phyloP scores from a whole-genome alignment of 768 basidiomycete genomes.

The Mycena belliarum region DNA sequence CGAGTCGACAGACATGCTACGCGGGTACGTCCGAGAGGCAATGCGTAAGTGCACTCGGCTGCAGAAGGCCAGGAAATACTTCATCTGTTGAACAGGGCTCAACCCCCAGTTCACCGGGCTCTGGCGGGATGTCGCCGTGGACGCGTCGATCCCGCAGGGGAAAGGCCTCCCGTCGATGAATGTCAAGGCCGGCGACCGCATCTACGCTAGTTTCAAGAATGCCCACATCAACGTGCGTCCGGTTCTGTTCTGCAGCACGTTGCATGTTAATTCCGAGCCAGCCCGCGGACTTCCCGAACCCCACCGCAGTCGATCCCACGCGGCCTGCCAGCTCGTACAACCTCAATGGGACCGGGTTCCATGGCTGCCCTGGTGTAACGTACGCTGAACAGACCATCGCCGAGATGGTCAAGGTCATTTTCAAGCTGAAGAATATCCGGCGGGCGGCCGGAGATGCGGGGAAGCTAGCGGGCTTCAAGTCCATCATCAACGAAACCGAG shows the following conservation, averaged over 20 bases:
- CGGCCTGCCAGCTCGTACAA: slow-evolving; percentile 19
- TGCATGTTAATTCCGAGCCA: background rate
- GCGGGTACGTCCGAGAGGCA: slow-evolving; percentile 53
- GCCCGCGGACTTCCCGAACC: slow-evolving; percentile 19
- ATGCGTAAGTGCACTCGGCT: slow-evolving; percentile 37
- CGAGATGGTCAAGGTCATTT: slow-evolving; percentile 48
- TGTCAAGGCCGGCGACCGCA: slow-evolving; percentile 34
- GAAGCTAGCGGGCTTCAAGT: slow-evolving; percentile 33
- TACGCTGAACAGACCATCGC: slow-evolving; percentile 40
- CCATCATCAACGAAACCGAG: slow-evolving; percentile 34
- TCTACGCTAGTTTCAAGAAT: slow-evolving; percentile 35
- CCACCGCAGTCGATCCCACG: slow-evolving; percentile 10
- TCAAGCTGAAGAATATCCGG: slow-evolving; percentile 45
- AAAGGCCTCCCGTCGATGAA: slow-evolving; percentile 24
- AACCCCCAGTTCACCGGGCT: slow-evolving; percentile 45
- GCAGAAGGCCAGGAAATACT: no score
- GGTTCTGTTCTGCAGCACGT: background rate
- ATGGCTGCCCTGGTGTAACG: slow-evolving; percentile 38
- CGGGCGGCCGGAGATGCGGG: slow-evolving; percentile 49
- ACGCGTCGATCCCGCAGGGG: slow-evolving; percentile 29
- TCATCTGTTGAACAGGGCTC: slow-evolving; percentile 27
- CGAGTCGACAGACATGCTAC: slow-evolving; percentile 36
- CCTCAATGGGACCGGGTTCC: slow-evolving; percentile 41
- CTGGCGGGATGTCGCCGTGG: slow-evolving; percentile 33
- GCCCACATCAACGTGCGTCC: slow-evolving; percentile 33